Evolutionary conservation across 1,139 yeast species (phyloP).

Genomic region (Debaryomyces sp.): DNA sequence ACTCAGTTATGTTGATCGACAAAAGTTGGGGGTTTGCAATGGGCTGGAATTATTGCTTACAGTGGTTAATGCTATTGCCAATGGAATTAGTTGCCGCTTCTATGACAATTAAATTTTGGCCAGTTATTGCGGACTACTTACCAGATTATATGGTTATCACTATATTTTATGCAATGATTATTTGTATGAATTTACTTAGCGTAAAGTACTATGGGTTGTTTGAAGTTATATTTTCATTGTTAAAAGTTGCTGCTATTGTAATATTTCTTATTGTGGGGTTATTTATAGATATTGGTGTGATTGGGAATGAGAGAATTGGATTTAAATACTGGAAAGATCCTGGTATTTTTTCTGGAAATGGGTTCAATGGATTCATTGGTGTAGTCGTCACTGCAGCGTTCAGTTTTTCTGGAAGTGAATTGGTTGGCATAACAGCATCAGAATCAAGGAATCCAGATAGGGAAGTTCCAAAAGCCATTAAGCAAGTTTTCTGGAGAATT

Average conservation of each 20-base stretch:
- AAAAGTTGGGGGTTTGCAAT: constrained; percentile 29
- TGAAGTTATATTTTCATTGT: constrained; percentile 32
- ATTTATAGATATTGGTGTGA: constrained; percentile 38
- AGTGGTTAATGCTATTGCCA: constrained; percentile 25
- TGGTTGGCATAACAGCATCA: constrained; percentile 41
- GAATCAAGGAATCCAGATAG: constrained; percentile 34
- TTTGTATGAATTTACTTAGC: constrained; percentile 23
- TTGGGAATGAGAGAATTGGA: constrained; percentile 31
- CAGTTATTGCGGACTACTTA: constrained; percentile 14
- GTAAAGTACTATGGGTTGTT: constrained; percentile 26
- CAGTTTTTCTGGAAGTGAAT: constrained; percentile 23
- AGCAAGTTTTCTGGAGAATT: constrained; percentile 40
- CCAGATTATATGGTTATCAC: constrained; percentile 22
- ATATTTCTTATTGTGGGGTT: constrained; percentile 36
- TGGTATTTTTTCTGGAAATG: constrained; percentile 30
- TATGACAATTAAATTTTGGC: constrained; percentile 27
- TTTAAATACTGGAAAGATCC: constrained; percentile 37
- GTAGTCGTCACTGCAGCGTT: constrained; percentile 28
- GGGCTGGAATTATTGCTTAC: constrained; percentile 30
- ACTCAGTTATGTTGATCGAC: constrained; percentile 24
- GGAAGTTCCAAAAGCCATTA: constrained; percentile 37
- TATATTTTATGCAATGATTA: constrained; percentile 19
- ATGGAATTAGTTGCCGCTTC: constrained; percentile 26
- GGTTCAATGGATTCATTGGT: constrained; percentile 27
- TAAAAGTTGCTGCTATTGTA: constrained; percentile 34